phyloP scores from a whole-genome alignment of 306 rosid species.

The Trifolium dubium region DNA sequence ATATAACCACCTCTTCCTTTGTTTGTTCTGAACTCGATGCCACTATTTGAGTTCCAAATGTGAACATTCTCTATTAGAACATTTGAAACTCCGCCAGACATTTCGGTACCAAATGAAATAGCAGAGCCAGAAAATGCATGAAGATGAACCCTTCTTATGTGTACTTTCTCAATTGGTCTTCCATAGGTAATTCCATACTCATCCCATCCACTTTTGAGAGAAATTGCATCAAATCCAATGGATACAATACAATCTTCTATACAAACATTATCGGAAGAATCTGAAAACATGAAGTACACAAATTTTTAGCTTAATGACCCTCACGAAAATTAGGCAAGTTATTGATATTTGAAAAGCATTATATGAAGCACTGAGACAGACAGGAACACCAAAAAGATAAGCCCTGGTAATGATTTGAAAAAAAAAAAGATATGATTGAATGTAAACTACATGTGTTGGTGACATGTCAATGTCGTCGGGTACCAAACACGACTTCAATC shows the following conservation, averaged over 20 bases:
- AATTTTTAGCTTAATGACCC: slow-evolving; percentile 14
- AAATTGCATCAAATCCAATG: slow-evolving; percentile 84
- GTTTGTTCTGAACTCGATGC: slow-evolving; percentile 76
- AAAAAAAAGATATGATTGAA: not conserved
- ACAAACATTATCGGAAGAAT: slow-evolving; percentile 88
- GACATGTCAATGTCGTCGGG: not conserved
- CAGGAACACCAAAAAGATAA: not conserved
- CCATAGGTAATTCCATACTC: slow-evolving; percentile 90
- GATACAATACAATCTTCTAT: slow-evolving; percentile 78
- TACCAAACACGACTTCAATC: not conserved
- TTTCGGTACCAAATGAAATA: slow-evolving; percentile 91
- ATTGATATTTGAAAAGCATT: not conserved
- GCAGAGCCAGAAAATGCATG: slow-evolving; percentile 78
- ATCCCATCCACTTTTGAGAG: slow-evolving; percentile 98
- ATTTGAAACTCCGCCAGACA: slow-evolving; percentile 93
- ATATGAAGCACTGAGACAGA: not conserved
- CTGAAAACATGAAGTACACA: slow-evolving; percentile 58
- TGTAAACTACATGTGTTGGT: not conserved
- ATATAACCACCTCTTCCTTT: slow-evolving; percentile 94
- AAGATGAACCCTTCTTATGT: slow-evolving; percentile 76
- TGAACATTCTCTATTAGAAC: slow-evolving; percentile 74
- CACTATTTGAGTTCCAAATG: slow-evolving; percentile 66
- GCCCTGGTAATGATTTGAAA: not conserved
- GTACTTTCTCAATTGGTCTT: slow-evolving; percentile 79
- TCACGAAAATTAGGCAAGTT: not conserved